Conservation (phyloP, 2,329 filamentous ascomycete genomes). For the Huntiella decipiens region DNA sequence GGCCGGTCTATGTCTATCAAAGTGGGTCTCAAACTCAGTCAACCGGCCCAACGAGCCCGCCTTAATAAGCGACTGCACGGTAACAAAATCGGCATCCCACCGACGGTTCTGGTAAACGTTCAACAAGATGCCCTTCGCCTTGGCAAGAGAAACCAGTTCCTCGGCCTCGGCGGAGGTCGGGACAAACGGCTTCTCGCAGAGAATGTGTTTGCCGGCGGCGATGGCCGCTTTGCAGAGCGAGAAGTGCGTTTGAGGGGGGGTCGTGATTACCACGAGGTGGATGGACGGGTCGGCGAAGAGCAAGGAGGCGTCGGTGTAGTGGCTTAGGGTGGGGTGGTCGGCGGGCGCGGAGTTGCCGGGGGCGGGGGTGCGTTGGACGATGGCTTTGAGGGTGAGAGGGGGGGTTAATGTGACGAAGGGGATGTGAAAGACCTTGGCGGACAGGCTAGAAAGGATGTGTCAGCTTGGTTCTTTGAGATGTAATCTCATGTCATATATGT, state of each 20-base stretch:
- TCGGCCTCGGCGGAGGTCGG: constrained; percentile 50
- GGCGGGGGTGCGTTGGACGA: constrained; percentile 55
- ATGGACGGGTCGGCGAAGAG: constrained; percentile 47
- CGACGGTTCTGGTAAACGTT: constrained; percentile 62
- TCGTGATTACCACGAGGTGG: constrained; percentile 52
- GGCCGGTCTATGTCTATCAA: constrained; percentile 51
- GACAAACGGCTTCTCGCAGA: constrained; percentile 72
- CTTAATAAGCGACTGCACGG: constrained; percentile 41
- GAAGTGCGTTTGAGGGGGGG: constrained; percentile 54
- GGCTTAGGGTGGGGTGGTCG: constrained; percentile 46
- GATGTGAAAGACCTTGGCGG: constrained; percentile 69
- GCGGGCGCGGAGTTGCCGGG: constrained; percentile 44
- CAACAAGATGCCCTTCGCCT: constrained; percentile 30
- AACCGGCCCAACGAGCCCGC: constrained; percentile 47
- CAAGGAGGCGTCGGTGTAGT: constrained; percentile 34
- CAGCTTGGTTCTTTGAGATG: constrained; percentile 11
- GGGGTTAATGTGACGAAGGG: constrained; percentile 38
- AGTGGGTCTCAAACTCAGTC: constrained; percentile 62
- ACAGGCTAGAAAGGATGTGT: constrained; percentile 22
- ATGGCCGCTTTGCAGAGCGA: constrained; percentile 44
- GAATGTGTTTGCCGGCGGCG: constrained; percentile 53
- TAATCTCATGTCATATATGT: background rate
- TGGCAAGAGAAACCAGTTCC: constrained; percentile 37
- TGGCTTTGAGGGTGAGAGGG: constrained; percentile 42
- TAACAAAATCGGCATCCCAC: constrained; percentile 61